Base-by-base conservation (phyloP, 768 basidiomycete species). In the Boletus sensibilis region DNA sequence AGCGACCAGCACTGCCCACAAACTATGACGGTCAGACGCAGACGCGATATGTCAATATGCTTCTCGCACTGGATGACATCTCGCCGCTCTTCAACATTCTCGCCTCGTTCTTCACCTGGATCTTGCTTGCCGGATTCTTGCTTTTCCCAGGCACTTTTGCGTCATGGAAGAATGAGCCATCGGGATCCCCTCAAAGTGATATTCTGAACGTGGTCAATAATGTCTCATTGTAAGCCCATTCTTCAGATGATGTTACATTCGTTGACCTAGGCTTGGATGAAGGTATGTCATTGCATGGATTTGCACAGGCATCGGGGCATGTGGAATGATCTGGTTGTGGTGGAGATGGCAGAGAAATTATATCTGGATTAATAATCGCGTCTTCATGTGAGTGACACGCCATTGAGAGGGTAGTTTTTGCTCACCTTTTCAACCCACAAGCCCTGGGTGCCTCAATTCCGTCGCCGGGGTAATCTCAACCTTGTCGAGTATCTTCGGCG, bases 81-180 rank as follows among this genome's bases (percentile, higher is more conserved):
- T 81, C 83, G 18, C 60, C 68, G 4, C 21, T 79, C 40, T 74
- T 79, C 65, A 82, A 84, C 53, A 52, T 82, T 14, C 64, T 79
- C n/a, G 77, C 81, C 3, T 75, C 75, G 9, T 84, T 86, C 70
- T 85, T 82, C 60, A 84, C 81, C 10, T 86, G 84, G 84, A 77
- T 86, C 52, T 62, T 85, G 50, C 72, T 86, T 23, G 84, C 83
- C 10, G 84, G 84, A 9, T 86, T 86, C 64, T 71, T 86, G 18
- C 72, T 86, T 29, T 83, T 86, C 58, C 84, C 84, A 2, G 81
- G 82, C 48, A 85, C 84, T 8, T 86, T 86, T 66, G 74, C 78
- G 11, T 83, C 78, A 51, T 73, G 79, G 69, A 37, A 61, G 18
- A 18, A 59, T 13, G 38, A 42, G 27, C 58, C 63, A 45, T 14